phyloP scores from a whole-genome alignment of 768 basidiomycete species.

The Termitomyces eurrhizus region DNA sequence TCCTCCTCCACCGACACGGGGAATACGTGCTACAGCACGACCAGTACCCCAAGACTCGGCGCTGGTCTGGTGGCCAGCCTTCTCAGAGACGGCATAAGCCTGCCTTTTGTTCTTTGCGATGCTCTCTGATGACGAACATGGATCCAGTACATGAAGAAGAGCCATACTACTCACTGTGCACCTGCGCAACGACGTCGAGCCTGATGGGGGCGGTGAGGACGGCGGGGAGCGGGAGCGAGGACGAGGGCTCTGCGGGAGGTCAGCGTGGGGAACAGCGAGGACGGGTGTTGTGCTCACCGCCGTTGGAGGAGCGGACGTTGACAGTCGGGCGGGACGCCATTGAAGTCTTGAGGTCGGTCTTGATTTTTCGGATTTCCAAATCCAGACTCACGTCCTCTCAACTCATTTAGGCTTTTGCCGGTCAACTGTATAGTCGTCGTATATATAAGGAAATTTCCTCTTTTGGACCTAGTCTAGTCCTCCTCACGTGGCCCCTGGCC shows the following conservation, averaged over 20 bases:
- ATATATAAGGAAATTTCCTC: constrained; percentile 4
- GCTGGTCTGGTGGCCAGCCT: constrained; percentile 98
- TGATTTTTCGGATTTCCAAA: constrained; percentile 24
- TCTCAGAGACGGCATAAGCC: constrained; percentile 93
- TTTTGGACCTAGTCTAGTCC: constrained; percentile 5
- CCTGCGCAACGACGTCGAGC: constrained; percentile 96
- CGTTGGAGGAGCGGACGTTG: constrained; percentile 70
- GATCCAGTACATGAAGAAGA: background rate
- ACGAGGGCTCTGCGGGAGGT: constrained; percentile 61
- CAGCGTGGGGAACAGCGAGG: background rate
- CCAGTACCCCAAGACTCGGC: constrained; percentile 99
- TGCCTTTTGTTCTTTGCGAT: constrained; percentile 98
- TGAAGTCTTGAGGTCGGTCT: constrained; percentile 42
- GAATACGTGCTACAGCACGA: constrained; percentile 99
- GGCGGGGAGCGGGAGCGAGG: constrained; percentile 89
- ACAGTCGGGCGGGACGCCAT: constrained; percentile 97
- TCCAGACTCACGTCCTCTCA: constrained; percentile 12
- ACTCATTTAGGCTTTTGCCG: constrained; percentile 36
- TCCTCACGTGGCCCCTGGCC: constrained; percentile 53
- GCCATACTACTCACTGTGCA: constrained; percentile 80
- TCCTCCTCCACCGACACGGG: constrained; percentile 98
- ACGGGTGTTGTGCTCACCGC: constrained; percentile 46
- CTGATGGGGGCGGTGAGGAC: constrained; percentile 98
- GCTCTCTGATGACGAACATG: constrained; percentile 59
- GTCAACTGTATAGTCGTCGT: constrained; percentile 33